Conservation (phyloP, 2,329 filamentous ascomycete species). For the Colletotrichum aenigma region DNA sequence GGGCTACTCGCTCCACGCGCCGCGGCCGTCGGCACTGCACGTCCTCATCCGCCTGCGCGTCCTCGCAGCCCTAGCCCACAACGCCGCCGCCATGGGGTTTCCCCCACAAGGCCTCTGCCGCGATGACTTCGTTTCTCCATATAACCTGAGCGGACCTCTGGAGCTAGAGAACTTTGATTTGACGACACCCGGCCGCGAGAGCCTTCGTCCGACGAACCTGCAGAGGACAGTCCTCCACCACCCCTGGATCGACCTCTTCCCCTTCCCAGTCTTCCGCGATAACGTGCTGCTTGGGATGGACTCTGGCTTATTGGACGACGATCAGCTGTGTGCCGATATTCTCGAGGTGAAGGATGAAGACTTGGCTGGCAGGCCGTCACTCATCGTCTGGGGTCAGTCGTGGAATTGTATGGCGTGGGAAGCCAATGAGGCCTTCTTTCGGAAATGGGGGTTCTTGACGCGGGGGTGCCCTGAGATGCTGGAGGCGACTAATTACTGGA, state of each 20-base stretch:
- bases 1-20: not conserved
- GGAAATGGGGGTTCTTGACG: conserved; percentile 46
- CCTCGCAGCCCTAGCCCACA: conserved; percentile 9
- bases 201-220: not conserved
- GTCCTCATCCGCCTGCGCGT: conserved; percentile 14
- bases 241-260: not conserved
- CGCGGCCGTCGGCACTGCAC: not conserved
- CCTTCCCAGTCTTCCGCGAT: not conserved
- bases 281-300: not conserved
- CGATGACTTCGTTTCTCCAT: not conserved
- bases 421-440: conserved; percentile 43
- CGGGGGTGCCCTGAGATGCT: conserved; percentile 38
- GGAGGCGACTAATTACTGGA: conserved; percentile 33
- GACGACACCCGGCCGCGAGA: not conserved
- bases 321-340: not conserved
- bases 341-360: not conserved
- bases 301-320: not conserved
- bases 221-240: not conserved
- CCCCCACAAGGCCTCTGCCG: conserved; percentile 4
- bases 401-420: conserved; percentile 51
- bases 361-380: not conserved
- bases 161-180: not conserved
- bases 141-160: not conserved
- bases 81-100: conserved; percentile 11
- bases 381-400: not conserved